These are phyloP conservation scores for Hirschioporus abietinus DNA, from an alignment of 768 basidiomycete species.

Conservation along the genomic window DNA sequence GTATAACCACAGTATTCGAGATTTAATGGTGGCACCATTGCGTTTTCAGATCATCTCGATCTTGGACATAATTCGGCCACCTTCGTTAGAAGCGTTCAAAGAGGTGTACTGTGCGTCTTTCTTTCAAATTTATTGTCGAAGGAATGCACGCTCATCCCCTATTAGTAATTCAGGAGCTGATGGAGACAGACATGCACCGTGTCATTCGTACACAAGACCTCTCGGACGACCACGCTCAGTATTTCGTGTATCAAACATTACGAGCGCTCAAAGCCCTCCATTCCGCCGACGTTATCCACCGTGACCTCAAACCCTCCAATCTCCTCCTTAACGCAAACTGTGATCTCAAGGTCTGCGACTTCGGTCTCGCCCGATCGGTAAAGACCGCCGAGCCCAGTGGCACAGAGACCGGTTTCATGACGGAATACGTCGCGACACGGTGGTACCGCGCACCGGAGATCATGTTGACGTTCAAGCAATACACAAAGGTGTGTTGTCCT, in stretches of 20 bases:
- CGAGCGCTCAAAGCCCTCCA: conserved; percentile 95
- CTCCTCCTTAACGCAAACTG: conserved; percentile 97
- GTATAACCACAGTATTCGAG: neutral
- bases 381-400: conserved; percentile 82
- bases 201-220: conserved; percentile 94
- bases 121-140: conserved; percentile 5
- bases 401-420: conserved; percentile 80
- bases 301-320: conserved; percentile 96
- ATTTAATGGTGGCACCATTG: conserved; percentile 7
- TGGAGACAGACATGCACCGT: conserved; percentile 96
- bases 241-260: conserved; percentile 91
- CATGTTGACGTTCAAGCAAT: conserved; percentile 99
- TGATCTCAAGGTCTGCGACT: conserved; percentile 93
- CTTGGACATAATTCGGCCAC: conserved; percentile 81
- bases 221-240: conserved; percentile 92
- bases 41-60: conserved; percentile 77
- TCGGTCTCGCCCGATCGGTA: conserved; percentile 89
- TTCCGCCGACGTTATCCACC: conserved; percentile 92
- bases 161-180: conserved; percentile 83
- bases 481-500: conserved; percentile 64
- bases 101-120: conserved; percentile 75
- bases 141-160: conserved; percentile 13
- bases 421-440: conserved; percentile 95
- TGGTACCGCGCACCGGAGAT: conserved; percentile 99
- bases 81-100: conserved; percentile 76